Evolutionary conservation across 1,284 basidiomycete genomes (phyloP).

Genomic region (Sporisorium scitamineum): DNA sequence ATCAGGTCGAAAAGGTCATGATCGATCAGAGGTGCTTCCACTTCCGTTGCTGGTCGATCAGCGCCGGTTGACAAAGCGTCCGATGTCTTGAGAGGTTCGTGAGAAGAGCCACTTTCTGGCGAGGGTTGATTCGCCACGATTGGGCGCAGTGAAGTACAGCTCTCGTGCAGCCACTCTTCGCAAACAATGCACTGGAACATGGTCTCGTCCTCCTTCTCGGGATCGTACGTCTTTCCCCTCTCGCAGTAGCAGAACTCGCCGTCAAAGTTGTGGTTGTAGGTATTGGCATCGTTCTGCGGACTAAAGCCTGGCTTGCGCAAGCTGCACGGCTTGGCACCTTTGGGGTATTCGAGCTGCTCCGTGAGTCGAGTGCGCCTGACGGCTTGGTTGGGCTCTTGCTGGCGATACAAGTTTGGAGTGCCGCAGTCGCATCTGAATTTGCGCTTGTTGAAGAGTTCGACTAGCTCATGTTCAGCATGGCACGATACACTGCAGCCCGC

Average conservation of each 20-base stretch:
- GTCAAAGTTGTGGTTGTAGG: constrained; percentile 69
- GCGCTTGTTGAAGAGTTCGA: constrained; percentile 68
- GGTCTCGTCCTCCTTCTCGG: constrained; percentile 69
- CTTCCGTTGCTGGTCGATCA: constrained; percentile 1
- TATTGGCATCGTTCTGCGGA: constrained; percentile 60
- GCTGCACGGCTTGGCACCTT: constrained; percentile 46
- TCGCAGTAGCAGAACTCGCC: constrained; percentile 70
- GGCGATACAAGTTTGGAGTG: constrained; percentile 54
- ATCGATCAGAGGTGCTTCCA: constrained; percentile 50
- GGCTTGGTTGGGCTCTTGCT: constrained; percentile 31
- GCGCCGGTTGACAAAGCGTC: not conserved
- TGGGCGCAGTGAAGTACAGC: constrained; percentile 60
- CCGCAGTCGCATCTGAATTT: constrained; percentile 68
- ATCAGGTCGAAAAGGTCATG: constrained; percentile 62
- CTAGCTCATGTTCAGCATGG: constrained; percentile 68
- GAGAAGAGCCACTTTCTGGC: not conserved
- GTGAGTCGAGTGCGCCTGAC: constrained; percentile 10
- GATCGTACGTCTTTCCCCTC: constrained; percentile 68
- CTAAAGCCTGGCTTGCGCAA: constrained; percentile 56
- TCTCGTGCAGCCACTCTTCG: constrained; percentile 71
- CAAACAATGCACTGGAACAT: constrained; percentile 70
- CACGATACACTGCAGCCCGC: constrained; percentile 70
- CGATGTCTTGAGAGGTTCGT: not conserved
- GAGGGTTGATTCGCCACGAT: not conserved
- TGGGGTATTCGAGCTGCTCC: constrained; percentile 40